phyloP scores from a whole-genome alignment of 2,329 filamentous ascomycete genomes.

The Blastomyces percursus region DNA sequence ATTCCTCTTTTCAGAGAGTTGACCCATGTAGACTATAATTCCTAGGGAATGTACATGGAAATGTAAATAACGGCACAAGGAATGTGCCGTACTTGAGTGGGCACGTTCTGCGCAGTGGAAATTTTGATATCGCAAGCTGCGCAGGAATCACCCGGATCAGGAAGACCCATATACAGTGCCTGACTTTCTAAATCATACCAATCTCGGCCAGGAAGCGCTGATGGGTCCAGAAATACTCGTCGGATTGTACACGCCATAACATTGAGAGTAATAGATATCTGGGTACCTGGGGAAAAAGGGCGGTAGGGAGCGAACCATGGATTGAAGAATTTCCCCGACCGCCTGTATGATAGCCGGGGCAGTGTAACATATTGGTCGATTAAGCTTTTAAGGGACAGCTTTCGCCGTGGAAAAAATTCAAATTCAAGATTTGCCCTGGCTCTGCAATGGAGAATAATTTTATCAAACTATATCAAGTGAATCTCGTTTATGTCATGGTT shows the following conservation, averaged over 20 bases:
- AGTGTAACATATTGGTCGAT: not conserved
- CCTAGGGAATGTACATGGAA: not conserved
- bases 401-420: not conserved
- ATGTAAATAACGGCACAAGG: not conserved
- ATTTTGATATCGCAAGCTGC: too few species aligned
- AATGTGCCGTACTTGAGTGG: too few species aligned
- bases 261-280: not conserved
- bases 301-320: not conserved
- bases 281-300: not conserved
- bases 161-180: too few species aligned
- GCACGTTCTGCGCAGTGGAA: too few species aligned
- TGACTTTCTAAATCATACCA: too few species aligned
- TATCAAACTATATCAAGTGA: not conserved
- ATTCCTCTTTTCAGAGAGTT: not conserved
- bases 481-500: not conserved
- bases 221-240: not conserved
- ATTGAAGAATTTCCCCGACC: not conserved
- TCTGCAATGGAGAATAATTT: not conserved
- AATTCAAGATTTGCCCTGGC: not conserved
- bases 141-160: too few species aligned
- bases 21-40: not conserved
- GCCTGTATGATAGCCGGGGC: not conserved
- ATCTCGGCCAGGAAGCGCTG: not conserved
- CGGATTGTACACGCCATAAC: not conserved
- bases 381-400: not conserved